These are phyloP conservation scores for Candida vaughaniae DNA, from an alignment of 805 yeast species.

Conservation along the genomic window DNA sequence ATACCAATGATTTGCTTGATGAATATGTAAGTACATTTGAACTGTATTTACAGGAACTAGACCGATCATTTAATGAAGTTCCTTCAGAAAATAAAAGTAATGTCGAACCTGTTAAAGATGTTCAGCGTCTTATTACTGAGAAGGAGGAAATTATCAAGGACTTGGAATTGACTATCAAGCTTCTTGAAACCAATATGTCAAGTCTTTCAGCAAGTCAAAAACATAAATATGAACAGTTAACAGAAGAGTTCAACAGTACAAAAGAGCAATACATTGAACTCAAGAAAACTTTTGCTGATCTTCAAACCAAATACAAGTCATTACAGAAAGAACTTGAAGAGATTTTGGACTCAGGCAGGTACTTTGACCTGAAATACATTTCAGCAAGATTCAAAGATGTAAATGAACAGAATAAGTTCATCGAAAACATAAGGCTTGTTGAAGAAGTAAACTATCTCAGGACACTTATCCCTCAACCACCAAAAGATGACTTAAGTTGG, in stretches of 20 bases:
- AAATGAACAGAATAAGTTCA: conserved; percentile 30
- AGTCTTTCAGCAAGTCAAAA: conserved; percentile 30
- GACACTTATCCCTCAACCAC: conserved; percentile 21
- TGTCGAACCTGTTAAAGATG: too few relatives aligned
- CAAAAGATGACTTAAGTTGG: conserved; percentile 19
- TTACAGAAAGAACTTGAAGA: conserved; percentile 19
- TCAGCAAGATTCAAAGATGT: conserved; percentile 27
- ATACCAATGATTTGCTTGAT: neutral
- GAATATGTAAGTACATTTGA: neutral
- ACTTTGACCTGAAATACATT: conserved; percentile 9
- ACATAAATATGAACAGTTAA: conserved; percentile 18
- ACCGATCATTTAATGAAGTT: neutral
- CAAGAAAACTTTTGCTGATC: neutral
- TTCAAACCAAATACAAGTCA: conserved; percentile 21
- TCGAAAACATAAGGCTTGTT: conserved; percentile 34
- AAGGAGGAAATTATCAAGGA: conserved; percentile 39
- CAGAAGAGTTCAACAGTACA: conserved; percentile 14
- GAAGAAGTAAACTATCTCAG: conserved; percentile 47
- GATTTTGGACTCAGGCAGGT: conserved; percentile 11
- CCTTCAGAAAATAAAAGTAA: too few relatives aligned
- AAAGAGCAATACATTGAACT: conserved; percentile 15
- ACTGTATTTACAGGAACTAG: conserved; percentile 1
- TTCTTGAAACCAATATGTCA: conserved; percentile 44
- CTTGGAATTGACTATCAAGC: conserved; percentile 42
- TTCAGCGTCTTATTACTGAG: too few relatives aligned